Base-by-base conservation (phyloP, 768 basidiomycete genomes). In the Russula brevipes region DNA sequence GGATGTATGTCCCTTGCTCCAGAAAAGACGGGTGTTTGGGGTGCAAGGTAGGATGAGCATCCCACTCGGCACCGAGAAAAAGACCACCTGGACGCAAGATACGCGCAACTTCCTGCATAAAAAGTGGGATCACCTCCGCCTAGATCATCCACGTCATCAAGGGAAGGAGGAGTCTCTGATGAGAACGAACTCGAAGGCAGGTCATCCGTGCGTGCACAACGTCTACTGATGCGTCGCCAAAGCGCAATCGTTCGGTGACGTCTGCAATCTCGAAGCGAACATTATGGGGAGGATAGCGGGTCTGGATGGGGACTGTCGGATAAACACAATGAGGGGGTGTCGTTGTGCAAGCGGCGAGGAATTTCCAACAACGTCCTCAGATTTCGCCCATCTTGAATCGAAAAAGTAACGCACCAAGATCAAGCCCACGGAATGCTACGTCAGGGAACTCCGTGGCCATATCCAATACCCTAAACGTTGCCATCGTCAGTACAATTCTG, bases 41-140 rank as follows among this genome's bases (percentile, higher is more conserved):
- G 33, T 68, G 65, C 8, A 68, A 58, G 33, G 70, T 60, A 0
- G 82, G 77, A 41, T 70, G 74, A 31, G 78, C 76, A 41, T 74
- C 76, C 79, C 85, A 83, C 73, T 91, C 89, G 46, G 79, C 79
- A 1, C 85, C 85, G 8, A 87, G 65, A 70, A 89, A 86, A 14
- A 91, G 73, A 1, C 90, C 90, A n/a, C 85, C 85, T 5, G 83
- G 82, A 50, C 83, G 82, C 12, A 93, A 76, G 50, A 91, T 76
- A 44, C 91, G 83, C 6, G 77, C 78, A 16, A 80, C 80, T 71
- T 92, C 88, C 24, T 72, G 69, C 38, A 90, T 68, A 63, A 89
- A 72, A 31, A 67, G 69, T 17, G 73, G 73, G 68, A 86, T 89
- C 69, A 85, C 76, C 19, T 70, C 74, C 16, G 85, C 77, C 90